Base-by-base conservation (phyloP, 1,284 basidiomycete genomes). In the Schizophyllum commune region DNA sequence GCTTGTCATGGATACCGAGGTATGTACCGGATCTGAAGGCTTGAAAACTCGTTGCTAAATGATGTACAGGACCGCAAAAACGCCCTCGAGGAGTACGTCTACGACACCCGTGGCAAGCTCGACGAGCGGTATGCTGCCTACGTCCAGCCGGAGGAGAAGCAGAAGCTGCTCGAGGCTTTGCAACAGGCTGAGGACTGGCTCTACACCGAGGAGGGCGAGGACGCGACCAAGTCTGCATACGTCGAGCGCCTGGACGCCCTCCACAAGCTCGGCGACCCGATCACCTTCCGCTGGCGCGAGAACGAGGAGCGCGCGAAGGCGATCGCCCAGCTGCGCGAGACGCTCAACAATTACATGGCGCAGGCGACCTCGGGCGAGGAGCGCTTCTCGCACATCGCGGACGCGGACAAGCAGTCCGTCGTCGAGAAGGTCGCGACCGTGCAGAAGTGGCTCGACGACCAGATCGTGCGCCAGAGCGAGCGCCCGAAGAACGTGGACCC, bases 71-170 rank as follows among this genome's bases (percentile, higher is more conserved):
- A 97, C 75, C 88, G 92, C 73, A 98, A 96, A 81, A 97, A 98
- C 73, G 94, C 94, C 15, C 86, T 98, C 22, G 95, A 98, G 78
- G 95, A 97, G 78, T 97, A 96, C 79, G 89, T 97, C 65, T 97
- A 97, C 78, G 94, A 98, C 74, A 93, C 83, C 68, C 91, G 94
- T 59, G 80, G 85, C 74, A 97, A 96, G 78, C 84, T 98, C 63
- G 94, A 97, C 47, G 91, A 90, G 62, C 85, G 89, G 60, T 96
- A 89, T 70, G 86, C 87, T 21, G 61, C 83, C 22, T 97, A 82
- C 74, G 89, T 88, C 58, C 82, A 88, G 69, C 61, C 85, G 0
- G 70, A 77, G 15, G 94, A 97, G 78, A 95, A 95, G 79, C 74
- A 84, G 65, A 83, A 83, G 65, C 84, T 97, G 56, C 78, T 93